Evolutionary conservation across 176 grass and related monocot genomes (phyloP).

Genomic region (Juncus effusus): DNA sequence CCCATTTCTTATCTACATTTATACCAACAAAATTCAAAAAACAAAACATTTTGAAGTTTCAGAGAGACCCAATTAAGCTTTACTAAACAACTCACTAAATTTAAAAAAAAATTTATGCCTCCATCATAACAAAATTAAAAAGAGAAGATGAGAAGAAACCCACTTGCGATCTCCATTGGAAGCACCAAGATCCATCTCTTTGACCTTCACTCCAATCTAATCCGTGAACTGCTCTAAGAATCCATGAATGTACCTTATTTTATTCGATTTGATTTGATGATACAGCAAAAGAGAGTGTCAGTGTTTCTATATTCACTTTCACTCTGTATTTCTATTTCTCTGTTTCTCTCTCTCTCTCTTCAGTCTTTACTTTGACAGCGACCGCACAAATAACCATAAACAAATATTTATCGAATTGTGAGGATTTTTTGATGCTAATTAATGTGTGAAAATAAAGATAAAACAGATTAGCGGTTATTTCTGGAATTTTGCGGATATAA

Average conservation of each 20-base stretch:
- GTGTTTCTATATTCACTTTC: conserved; percentile 10
- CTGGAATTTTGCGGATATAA: conserved; percentile 7
- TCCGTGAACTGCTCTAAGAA: too few relatives aligned
- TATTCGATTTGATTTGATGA: too few relatives aligned
- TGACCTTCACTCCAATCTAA: too few relatives aligned
- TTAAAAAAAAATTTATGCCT: not conserved
- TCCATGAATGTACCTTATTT: too few relatives aligned
- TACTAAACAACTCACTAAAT: not conserved
- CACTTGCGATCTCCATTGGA: conserved; percentile 27
- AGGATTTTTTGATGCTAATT: conserved; percentile 7
- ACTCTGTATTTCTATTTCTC: not conserved
- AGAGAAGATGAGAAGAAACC: conserved; percentile 14
- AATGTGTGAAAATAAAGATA: conserved; percentile 16
- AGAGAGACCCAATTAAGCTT: not conserved
- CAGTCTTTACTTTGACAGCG: conserved; percentile 20
- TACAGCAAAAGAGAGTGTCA: conserved; percentile 8
- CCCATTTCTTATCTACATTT: not conserved
- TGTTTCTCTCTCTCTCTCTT: not conserved
- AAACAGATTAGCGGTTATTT: not conserved
- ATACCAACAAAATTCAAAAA: conserved; percentile 6
- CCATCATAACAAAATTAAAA: conserved; percentile 10
- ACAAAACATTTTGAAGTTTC: conserved; percentile 2
- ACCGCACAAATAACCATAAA: conserved; percentile 21
- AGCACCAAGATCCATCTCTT: conserved; percentile 14
- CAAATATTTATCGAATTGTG: conserved; percentile 28